Evolutionary conservation across 2,329 filamentous ascomycete species (phyloP), one percentile per base, ranked within the genome.

Genomic region (Phaeosphaeriaceae sp.): DNA sequence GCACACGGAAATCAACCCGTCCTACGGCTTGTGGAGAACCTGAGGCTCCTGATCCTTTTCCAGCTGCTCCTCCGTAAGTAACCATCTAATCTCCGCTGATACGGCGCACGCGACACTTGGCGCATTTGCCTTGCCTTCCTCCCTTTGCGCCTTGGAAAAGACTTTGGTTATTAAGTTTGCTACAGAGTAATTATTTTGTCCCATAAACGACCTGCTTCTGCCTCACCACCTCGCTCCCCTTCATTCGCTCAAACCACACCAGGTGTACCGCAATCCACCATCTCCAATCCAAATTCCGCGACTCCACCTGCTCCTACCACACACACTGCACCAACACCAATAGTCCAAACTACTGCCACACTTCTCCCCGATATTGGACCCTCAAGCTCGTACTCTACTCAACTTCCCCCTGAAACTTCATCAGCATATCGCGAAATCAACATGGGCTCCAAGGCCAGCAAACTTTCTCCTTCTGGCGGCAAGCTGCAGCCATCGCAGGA

Each of bases 401-500:
- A 18, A 4, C 45, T 21, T 12, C 8, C n/a, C 36, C 18, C 20
- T 9, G 20, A 32, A 9, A 13, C 12, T 21, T 6, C 35, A 15
- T 5, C 35, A 13, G 20, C 36, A 29, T 46, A 40, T 29, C 33
- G 17, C 33, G 40, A 43, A 30, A 39, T n/a, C 5, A 49, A 28
- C 28, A 71, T 71, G 68, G 68, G 68, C 17, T 70, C 68, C 29
- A 68, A 68, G 46, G 46, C 58, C 28, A 61, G 54, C 49, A 67
- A 68, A 42, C 42, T 64, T 37, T 32, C 53, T 7, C 52, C 52
- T 6, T 34, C 51, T 12, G 41, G 50, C 17, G 62, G 59, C 50
- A 66, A 66, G 42, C 49, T 67, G n/a, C 62, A 68, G 45, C 59
- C 61, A 6, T 57, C 56, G n/a, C 46, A 48, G 17, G 45, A 61